Evolutionary conservation across 306 rosid species (phyloP).

Genomic region (Herpetospermum pedunculosum): DNA sequence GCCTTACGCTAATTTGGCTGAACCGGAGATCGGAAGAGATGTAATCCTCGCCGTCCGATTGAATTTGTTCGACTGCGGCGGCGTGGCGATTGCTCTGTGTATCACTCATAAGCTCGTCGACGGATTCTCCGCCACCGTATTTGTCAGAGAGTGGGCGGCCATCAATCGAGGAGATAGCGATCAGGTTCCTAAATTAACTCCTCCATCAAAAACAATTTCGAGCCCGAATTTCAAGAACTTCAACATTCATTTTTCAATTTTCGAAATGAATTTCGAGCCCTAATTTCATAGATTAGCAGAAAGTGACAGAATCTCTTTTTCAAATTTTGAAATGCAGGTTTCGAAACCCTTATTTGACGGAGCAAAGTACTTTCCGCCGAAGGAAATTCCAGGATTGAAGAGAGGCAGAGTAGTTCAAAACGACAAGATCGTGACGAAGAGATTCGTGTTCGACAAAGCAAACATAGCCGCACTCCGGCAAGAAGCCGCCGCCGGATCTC

Average conservation of each 20-base stretch:
- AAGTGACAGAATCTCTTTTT: neutral
- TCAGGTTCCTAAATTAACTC: neutral
- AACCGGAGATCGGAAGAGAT: neutral
- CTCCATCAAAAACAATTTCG: neutral
- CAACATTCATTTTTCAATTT: no score
- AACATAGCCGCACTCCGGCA: conserved; percentile 6
- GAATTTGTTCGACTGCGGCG: conserved; percentile 2
- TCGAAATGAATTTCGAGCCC: neutral
- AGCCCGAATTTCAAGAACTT: no score
- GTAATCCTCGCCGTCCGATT: conserved; percentile 5
- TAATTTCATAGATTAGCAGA: neutral
- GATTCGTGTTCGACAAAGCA: conserved; percentile 14
- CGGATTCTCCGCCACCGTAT: neutral
- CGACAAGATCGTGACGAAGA: conserved; percentile 4
- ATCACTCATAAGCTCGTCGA: conserved; percentile 3
- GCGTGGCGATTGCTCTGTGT: neutral
- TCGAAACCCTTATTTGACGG: neutral
- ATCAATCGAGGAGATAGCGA: neutral
- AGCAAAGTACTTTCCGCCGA: conserved; percentile 21
- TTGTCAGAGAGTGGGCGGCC: conserved; percentile 8
- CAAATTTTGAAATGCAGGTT: neutral
- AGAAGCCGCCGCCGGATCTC: neutral
- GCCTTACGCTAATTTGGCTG: neutral
- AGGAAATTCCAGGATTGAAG: neutral
- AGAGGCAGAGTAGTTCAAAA: neutral